Evolutionary conservation across 495 filamentous ascomycete genomes (phyloP).

Genomic region (Gamarada debralockiae): DNA sequence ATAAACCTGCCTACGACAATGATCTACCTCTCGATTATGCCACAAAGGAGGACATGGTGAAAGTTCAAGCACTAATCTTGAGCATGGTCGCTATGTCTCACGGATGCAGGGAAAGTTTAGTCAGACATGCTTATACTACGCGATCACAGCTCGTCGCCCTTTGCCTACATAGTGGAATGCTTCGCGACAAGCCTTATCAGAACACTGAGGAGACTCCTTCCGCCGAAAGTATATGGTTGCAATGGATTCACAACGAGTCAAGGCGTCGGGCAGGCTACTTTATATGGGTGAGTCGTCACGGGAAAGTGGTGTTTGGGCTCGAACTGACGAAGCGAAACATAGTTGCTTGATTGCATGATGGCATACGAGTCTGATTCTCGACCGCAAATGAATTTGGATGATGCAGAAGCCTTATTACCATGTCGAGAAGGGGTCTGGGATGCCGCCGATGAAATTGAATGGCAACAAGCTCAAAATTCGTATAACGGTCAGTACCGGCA

Average conservation of each 20-base stretch:
- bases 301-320: background rate
- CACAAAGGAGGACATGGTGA: too few relatives aligned
- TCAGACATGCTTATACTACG: too few relatives aligned
- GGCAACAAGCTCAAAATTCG: background rate
- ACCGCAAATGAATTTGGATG: background rate
- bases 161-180: too few relatives aligned
- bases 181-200: too few relatives aligned
- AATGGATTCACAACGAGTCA: conserved; percentile 28
- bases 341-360: background rate
- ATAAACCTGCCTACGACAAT: too few relatives aligned
- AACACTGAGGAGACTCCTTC: too few relatives aligned
- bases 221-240: too few relatives aligned
- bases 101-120: too few relatives aligned
- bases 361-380: background rate
- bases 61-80: too few relatives aligned
- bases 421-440: background rate
- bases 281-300: background rate
- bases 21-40: too few relatives aligned
- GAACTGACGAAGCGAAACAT: background rate
- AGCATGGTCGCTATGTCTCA: too few relatives aligned
- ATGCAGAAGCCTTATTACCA: background rate
- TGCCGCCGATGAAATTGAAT: background rate
- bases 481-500: background rate
- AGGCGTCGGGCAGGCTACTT: background rate
- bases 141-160: too few relatives aligned